phyloP scores from a whole-genome alignment of 805 yeast genomes.

The Candida ipomoeae region DNA sequence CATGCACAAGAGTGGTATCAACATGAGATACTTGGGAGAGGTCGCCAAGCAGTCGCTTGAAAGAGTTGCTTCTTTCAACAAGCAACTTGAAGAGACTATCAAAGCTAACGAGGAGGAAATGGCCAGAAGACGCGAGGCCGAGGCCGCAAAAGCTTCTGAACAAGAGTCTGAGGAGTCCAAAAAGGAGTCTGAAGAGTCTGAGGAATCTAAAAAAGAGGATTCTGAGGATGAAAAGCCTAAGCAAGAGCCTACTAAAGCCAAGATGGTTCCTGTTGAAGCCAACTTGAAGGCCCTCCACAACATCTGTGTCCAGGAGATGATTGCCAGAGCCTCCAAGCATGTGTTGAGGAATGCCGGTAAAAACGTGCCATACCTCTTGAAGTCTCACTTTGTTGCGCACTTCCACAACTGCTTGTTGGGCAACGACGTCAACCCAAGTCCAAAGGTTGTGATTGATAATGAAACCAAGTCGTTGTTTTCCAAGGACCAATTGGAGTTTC shows the following conservation, averaged over 20 bases:
- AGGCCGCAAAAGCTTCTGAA: conserved; percentile 14
- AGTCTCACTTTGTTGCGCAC: conserved; percentile 61
- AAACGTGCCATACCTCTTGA: conserved; percentile 48
- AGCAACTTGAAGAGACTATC: conserved; percentile 19
- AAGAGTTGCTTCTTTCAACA: conserved; percentile 15
- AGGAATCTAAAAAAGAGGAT: background rate
- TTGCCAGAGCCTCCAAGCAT: conserved; percentile 79
- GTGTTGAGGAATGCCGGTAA: conserved; percentile 49
- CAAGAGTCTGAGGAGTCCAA: conserved; percentile 5
- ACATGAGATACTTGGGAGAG: conserved; percentile 79
- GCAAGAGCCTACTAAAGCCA: conserved; percentile 30
- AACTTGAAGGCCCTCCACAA: conserved; percentile 45
- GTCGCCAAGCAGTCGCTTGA: conserved; percentile 40
- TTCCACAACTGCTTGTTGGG: conserved; percentile 72
- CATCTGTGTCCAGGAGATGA: conserved; percentile 60
- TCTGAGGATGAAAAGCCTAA: conserved; percentile 1
- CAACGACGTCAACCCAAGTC: conserved; percentile 34
- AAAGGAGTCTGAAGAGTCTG: conserved; percentile 3
- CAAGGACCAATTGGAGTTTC: conserved; percentile 37
- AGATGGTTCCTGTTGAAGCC: conserved; percentile 40
- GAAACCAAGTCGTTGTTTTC: conserved; percentile 39
- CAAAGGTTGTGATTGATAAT: conserved; percentile 42
- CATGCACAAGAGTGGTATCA: conserved; percentile 81
- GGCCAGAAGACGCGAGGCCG: conserved; percentile 20
- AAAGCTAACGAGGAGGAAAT: conserved; percentile 24